Evolutionary conservation across 371 early-diverging fungal genomes (phyloP).

Genomic region (Actinomortierella ambigua): DNA sequence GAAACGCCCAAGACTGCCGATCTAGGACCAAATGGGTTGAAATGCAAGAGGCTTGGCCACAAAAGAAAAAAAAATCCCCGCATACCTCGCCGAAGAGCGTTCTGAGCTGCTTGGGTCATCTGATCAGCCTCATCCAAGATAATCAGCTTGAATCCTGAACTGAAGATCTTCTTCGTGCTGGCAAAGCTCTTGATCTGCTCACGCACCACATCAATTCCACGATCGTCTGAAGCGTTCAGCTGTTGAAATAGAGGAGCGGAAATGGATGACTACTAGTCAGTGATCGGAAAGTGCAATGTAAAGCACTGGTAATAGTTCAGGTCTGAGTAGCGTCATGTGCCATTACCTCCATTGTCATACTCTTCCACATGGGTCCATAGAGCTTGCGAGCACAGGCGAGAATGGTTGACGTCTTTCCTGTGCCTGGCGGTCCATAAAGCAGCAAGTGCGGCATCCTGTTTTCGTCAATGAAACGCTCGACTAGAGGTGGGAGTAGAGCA

Average conservation of each 20-base stretch:
- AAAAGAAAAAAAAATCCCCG: background rate
- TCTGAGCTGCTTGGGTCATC: slow-evolving; percentile 97
- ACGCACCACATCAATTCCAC: slow-evolving; percentile 99
- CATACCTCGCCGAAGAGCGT: slow-evolving; percentile 90
- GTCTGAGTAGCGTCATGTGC: background rate
- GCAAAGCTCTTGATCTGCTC: slow-evolving; percentile 99
- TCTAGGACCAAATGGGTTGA: background rate
- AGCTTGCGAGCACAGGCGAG: slow-evolving; percentile 88
- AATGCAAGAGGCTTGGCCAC: background rate
- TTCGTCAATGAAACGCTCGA: slow-evolving; percentile 86
- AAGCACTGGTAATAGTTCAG: background rate
- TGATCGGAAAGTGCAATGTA: background rate
- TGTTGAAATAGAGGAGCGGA: slow-evolving; percentile 32
- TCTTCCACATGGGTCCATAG: slow-evolving; percentile 79
- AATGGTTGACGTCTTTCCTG: slow-evolving; percentile 98
- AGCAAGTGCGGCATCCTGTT: slow-evolving; percentile 97
- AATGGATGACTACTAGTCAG: background rate
- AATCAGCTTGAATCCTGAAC: slow-evolving; percentile 91
- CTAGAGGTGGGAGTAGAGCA: slow-evolving; percentile 39
- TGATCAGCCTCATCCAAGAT: slow-evolving; percentile 99
- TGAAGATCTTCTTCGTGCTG: slow-evolving; percentile 87
- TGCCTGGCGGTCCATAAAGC: slow-evolving; percentile 99
- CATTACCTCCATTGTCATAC: slow-evolving; percentile 90
- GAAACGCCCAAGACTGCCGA: background rate
- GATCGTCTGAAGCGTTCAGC: slow-evolving; percentile 99